Percentiles rank a stretch among this genome's conserved stretches.
Evolutionary conservation across 2,329 filamentous ascomycete genomes (phyloP).

Genomic region (Amylocarpus encephaloides): DNA sequence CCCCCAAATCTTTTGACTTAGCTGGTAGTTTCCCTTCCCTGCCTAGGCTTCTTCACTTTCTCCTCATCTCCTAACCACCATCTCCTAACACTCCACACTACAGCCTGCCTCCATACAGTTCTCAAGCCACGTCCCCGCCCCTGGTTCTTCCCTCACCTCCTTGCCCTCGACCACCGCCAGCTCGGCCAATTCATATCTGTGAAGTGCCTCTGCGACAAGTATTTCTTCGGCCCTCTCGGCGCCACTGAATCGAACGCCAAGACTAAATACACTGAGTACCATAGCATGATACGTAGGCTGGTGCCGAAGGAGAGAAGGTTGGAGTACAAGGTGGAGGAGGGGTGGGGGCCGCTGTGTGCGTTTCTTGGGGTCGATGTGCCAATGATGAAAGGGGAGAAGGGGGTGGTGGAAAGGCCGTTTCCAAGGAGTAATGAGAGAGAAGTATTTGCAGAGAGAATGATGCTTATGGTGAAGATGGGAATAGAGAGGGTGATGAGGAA

Average conservation of each 20-base stretch:
- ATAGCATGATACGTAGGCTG: neutral
- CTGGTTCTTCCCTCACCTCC: no score
- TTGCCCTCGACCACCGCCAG: no score
- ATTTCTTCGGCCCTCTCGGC: neutral
- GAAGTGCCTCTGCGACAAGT: neutral
- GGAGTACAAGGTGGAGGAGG: neutral
- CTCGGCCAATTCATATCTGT: no score
- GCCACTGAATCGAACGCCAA: neutral
- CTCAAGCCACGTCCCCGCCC: no score
- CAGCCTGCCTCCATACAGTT: no score
- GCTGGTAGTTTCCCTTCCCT: neutral
- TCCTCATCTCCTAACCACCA: no score
- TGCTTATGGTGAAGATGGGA: neutral
- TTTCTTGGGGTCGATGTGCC: neutral
- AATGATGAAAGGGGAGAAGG: neutral
- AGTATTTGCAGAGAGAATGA: neutral
- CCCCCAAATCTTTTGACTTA: no score
- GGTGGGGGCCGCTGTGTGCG: neutral
- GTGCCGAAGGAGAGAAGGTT: neutral
- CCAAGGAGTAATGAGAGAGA: neutral
- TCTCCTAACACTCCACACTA: no score
- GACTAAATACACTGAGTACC: neutral
- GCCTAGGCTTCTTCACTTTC: no score
- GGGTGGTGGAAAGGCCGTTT: neutral
- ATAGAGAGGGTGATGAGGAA: neutral